These are phyloP conservation scores for Torulaspora indica DNA, from an alignment of 805 yeast species.

Conservation along the genomic window DNA sequence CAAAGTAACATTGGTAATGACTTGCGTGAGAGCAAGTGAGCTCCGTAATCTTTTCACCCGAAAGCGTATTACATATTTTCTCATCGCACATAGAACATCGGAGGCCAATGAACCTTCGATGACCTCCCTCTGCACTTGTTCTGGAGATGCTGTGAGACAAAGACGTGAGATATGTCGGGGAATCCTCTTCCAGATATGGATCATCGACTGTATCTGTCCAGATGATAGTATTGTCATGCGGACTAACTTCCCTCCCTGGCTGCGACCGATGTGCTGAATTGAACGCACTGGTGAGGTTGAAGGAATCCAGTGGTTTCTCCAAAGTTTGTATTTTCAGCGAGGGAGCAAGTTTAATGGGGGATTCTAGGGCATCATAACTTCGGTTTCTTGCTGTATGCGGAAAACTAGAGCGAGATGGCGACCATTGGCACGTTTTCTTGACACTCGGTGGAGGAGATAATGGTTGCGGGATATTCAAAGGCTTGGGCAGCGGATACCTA, in stretches of 20 bases:
- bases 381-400: background rate
- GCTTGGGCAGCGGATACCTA: constrained; percentile 22
- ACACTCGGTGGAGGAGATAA: constrained; percentile 29
- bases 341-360: constrained; percentile 12
- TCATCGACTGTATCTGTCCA: constrained; percentile 19
- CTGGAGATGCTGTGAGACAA: constrained; percentile 17
- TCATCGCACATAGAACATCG: constrained; percentile 46
- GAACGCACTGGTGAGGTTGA: constrained; percentile 2
- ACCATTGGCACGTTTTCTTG: constrained; percentile 9
- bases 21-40: constrained; percentile 42
- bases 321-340: constrained; percentile 6
- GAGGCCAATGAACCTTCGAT: constrained; percentile 29
- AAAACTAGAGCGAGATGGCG: background rate
- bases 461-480: constrained; percentile 20
- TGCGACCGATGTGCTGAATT: background rate
- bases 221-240: constrained; percentile 9
- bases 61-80: constrained; percentile 36
- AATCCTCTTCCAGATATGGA: constrained; percentile 21
- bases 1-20: constrained; percentile 43
- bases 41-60: constrained; percentile 42
- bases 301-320: constrained; percentile 5
- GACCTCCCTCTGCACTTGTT: constrained; percentile 14
- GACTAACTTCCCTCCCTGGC: constrained; percentile 6
- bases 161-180: constrained; percentile 24
- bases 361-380: constrained; percentile 5